Percentiles rank a stretch among this genome's conserved stretches.
Conservation (phyloP, 192 early-diverging fungal genomes). For the Linnemannia hyalina region DNA sequence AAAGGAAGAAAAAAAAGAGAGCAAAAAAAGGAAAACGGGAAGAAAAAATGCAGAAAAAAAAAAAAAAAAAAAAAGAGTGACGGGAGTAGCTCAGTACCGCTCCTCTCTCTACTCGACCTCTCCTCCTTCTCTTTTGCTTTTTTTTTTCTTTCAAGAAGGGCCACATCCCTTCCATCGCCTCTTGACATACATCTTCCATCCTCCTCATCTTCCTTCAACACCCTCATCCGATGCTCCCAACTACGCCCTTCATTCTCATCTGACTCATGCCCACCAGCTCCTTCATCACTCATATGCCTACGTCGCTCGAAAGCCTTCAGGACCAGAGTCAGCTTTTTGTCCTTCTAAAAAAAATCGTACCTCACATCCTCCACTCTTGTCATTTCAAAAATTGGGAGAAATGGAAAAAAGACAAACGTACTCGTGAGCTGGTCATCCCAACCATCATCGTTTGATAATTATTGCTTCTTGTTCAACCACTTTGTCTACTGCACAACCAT, state of each 20-base stretch:
- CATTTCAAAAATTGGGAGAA: not conserved
- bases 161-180: not conserved
- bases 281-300: not conserved
- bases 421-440: not conserved
- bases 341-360: not conserved
- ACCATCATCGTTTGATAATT: not conserved
- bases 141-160: not conserved
- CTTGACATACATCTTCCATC: not conserved
- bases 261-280: not conserved
- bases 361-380: not conserved
- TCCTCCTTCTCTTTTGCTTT: not conserved
- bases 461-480: not conserved
- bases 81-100: not conserved
- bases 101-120: not conserved
- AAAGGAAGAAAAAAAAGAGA: constrained; percentile 5
- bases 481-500: not conserved
- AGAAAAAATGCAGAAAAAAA: not conserved
- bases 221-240: not conserved
- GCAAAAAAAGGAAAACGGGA: constrained; percentile 6
- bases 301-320: not conserved
- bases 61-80: constrained; percentile 7
- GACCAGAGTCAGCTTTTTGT: constrained; percentile 47
- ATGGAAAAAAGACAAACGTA: not conserved
- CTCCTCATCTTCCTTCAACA: not conserved
- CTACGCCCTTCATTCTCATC: constrained; percentile 16